Evolutionary conservation across 768 basidiomycete genomes (phyloP), one percentile per base, ranked within the genome.

Genomic region (Hygrocybe coccinea): DNA sequence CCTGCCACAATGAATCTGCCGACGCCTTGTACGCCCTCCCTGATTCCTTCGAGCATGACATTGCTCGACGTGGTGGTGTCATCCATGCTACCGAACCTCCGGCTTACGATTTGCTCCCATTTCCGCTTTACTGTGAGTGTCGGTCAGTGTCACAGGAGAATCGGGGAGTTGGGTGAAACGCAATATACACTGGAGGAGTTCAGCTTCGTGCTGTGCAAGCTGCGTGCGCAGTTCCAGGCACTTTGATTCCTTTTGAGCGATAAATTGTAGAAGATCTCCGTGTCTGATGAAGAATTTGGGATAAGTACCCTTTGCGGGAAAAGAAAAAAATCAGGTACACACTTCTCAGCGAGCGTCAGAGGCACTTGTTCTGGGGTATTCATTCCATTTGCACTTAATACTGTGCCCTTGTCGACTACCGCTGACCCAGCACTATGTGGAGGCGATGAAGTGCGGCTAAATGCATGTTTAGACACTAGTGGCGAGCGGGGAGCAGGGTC

Each of bases 181-280:
- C 29, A 29, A 29, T 29, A 4, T 65, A 85, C 84, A 70, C 65
- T 87, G 80, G 0, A 79, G 65, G 2, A 92, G 76, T 64, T 91
- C 91, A 2, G 77, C 77, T 70, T 93, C 90, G 60, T 91, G 87
- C 12, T 71, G 64, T 7, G 78, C 77, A 2, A 93, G 81, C 60
- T 89, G 88, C 4, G 85, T 81, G 15, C 89, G 83, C 43, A 92
- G 75, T 55, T 93, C 90, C 38, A 92, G 79, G 61, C 88, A 91
- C 66, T 84, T 87, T 0, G 87, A 81, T 66, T 92, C 91, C 60
- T 92, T 91, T 69, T 91, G 89, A 0, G 91, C 90, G 50, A 93
- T 93, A 56, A 86, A 86, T 29, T 80, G 86, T n/a, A 92, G 72
- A 2, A 93, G 71, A 53, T 91, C 89, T 5, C 85, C 82, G 62